Evolutionary conservation across 345 rosid genomes (phyloP), one percentile per base, ranked within the genome.

Genomic region (Citrus reticulata): DNA sequence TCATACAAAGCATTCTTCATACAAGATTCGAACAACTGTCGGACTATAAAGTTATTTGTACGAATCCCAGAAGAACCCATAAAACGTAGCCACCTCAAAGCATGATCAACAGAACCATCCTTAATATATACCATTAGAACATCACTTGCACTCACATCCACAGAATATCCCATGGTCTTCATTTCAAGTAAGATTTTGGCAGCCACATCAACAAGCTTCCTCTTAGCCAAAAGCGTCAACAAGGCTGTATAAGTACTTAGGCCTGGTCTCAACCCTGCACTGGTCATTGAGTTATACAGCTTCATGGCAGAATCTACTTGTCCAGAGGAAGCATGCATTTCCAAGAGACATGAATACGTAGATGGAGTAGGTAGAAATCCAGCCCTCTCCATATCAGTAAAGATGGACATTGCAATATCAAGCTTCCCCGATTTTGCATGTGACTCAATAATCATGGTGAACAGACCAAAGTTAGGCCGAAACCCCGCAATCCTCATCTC

Each of bases 341-440:
- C 99, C 81, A 97, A 77, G 73, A 97, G 98, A 83, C 93, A 92
- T 2, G 97, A 97, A 77, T 91, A 94, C 2, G 99, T 94, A 4
- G 99, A 93, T 4, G 97, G 93, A 35, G 98, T 93, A 6, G 99
- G 98, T 71, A 91, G 86, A 78, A 93, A 96, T 59, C 99, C 99
- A 69, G 98, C 94, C 84, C 84, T 94, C 85, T 94, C 99, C 98
- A 93, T 94, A 65, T 97, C 98, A 58, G 83, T 84, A 55, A 91
- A 97, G 55, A 91, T 83, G 46, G 98, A 90, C 92, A 90, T 91
- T 68, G 99, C 97, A 73, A 85, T 83, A 79, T 97, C 97, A 39
- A 94, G 99, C 87, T 97, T 97, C 81, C 98, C 99, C 1, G 99
- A 92, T 82, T 97, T 94, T 5, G 98, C 98, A 83, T 93, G 98